A percentile compares a stretch with the other conserved stretches of the same genome.
phyloP scores from a whole-genome alignment of 2,329 filamentous ascomycete species.

The Colletotrichum sp. region DNA sequence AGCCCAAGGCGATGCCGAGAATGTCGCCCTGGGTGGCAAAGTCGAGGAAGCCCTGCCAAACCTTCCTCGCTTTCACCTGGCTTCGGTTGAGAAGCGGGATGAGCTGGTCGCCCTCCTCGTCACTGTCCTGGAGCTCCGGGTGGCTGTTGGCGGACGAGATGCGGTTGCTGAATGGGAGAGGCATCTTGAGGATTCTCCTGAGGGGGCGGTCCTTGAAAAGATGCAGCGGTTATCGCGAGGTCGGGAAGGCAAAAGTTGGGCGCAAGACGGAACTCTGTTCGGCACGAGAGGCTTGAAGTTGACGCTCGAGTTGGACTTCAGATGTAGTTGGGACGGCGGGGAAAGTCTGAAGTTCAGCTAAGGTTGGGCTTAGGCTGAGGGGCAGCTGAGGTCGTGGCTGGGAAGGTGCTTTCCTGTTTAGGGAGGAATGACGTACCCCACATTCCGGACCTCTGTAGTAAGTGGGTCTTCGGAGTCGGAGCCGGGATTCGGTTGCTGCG shows the following conservation, averaged over 20 bases:
- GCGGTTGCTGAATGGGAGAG: constrained; percentile 5
- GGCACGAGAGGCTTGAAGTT: not conserved
- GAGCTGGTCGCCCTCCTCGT: constrained; percentile 45
- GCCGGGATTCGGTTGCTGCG: not conserved
- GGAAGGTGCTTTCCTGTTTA: constrained; percentile 8
- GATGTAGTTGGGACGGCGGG: not conserved
- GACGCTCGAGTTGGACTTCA: not conserved
- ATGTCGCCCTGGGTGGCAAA: constrained; percentile 79
- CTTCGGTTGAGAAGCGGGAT: constrained; percentile 43
- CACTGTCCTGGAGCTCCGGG: constrained; percentile 28
- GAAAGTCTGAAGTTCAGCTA: not conserved
- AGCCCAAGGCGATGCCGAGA: constrained; percentile 75
- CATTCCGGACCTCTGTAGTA: not conserved
- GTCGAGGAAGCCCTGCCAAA: constrained; percentile 70
- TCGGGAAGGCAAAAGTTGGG: not conserved
- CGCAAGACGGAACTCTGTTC: not conserved
- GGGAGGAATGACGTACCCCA: constrained; percentile 17
- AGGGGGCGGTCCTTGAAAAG: not conserved
- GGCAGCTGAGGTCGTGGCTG: not conserved
- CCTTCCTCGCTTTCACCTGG: constrained; percentile 50
- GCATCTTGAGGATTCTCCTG: not conserved
- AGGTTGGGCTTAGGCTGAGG: not conserved
- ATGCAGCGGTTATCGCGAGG: not conserved
- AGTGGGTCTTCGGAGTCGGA: not conserved
- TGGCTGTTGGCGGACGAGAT: constrained; percentile 24